Evolutionary conservation across 257 asterid genomes (phyloP).

Genomic region (Gardenia jasminoides): DNA sequence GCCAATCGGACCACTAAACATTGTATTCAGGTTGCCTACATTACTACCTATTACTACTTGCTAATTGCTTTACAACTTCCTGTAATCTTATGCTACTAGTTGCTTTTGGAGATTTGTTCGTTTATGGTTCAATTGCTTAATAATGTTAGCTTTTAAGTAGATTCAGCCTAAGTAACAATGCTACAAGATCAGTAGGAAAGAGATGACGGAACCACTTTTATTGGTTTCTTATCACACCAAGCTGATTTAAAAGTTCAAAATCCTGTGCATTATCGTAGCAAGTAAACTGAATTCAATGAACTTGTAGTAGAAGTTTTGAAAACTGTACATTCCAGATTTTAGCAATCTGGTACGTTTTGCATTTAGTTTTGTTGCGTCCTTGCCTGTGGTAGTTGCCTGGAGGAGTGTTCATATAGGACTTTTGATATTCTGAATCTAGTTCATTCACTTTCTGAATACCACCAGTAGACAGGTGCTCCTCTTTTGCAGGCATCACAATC

Average conservation of each 20-base stretch:
- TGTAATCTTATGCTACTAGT: no score
- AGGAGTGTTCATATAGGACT: not conserved
- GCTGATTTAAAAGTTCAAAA: not conserved
- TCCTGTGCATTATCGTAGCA: not conserved
- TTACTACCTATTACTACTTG: no score
- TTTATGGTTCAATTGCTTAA: no score
- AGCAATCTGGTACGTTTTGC: not conserved
- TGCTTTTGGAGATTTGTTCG: not conserved
- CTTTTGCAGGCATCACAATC: not conserved
- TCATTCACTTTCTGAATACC: not conserved
- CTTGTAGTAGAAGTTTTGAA: not conserved
- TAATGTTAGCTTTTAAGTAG: not conserved
- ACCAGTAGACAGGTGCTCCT: not conserved
- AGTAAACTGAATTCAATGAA: not conserved
- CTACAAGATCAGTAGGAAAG: no score
- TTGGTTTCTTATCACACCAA: not conserved
- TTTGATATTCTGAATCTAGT: not conserved
- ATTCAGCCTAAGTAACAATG: not conserved
- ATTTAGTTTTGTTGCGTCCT: not conserved
- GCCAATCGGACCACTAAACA: slow-evolving; percentile 51
- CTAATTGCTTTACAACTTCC: no score
- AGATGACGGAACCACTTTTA: not conserved
- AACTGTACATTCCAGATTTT: not conserved
- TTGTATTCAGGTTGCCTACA: slow-evolving; percentile 57
- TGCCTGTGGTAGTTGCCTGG: not conserved